A percentile compares a stretch with the other conserved stretches of the same genome.
Conservation (phyloP, 805 yeast species). For the Cyberlindnera mississippiensis region DNA sequence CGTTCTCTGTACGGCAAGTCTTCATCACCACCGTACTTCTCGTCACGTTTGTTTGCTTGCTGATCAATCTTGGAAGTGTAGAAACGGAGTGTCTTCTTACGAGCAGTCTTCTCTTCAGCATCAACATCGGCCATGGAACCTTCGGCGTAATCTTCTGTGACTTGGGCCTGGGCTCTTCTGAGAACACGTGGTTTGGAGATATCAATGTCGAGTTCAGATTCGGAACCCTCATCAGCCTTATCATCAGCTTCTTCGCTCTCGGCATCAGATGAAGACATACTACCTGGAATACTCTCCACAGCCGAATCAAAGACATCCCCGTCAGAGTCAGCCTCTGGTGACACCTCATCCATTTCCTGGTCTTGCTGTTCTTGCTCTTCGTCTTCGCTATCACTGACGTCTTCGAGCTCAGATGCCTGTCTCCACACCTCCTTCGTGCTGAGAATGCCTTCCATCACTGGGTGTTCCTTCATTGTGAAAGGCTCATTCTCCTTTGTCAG, state of each 20-base stretch:
- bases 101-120: conserved; percentile 75
- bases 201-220: conserved; percentile 42
- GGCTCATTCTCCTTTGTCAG: conserved; percentile 50
- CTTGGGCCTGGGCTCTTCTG: conserved; percentile 32
- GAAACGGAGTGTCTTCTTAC: conserved; percentile 83
- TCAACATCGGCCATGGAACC: conserved; percentile 76
- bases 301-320: conserved; percentile 19
- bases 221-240: conserved; percentile 15
- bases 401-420: conserved; percentile 59
- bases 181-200: conserved; percentile 50
- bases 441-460: conserved; percentile 83
- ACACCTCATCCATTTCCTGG: conserved; percentile 18
- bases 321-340: conserved; percentile 14
- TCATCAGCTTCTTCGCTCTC: conserved; percentile 10
- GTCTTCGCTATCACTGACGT: conserved; percentile 14
- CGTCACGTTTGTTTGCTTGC: conserved; percentile 57
- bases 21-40: conserved; percentile 70
- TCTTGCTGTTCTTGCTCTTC: too few relatives aligned
- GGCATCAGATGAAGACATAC: conserved; percentile 13
- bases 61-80: conserved; percentile 96
- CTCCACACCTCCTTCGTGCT: conserved; percentile 87
- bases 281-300: conserved; percentile 15
- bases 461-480: conserved; percentile 75
- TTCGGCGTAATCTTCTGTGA: conserved; percentile 60
- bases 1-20: conserved; percentile 93